phyloP scores from a whole-genome alignment of 2,329 filamentous ascomycete genomes.

The Claviceps sp. region DNA sequence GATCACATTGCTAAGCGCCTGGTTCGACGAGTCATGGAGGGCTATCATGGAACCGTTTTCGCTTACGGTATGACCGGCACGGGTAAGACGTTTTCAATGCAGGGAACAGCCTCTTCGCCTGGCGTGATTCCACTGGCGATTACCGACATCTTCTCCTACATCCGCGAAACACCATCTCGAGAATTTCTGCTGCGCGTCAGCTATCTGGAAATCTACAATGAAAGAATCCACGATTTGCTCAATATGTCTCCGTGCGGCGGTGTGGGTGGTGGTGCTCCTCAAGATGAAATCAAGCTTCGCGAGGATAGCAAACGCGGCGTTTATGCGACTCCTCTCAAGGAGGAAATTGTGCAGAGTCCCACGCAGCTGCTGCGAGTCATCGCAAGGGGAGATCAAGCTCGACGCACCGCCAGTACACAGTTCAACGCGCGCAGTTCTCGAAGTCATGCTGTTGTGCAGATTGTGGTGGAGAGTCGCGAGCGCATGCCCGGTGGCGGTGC shows the following conservation, averaged over 20 bases:
- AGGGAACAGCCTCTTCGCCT: conserved; percentile 87
- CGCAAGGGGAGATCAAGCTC: conserved; percentile 79
- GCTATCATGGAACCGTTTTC: conserved; percentile 96
- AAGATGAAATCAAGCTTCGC: conserved; percentile 92
- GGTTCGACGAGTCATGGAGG: conserved; percentile 95
- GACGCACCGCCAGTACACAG: conserved; percentile 85
- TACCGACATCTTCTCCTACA: conserved; percentile 98
- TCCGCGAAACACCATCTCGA: conserved; percentile 85
- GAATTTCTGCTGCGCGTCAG: conserved; percentile 93
- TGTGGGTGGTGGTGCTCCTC: conserved; percentile 38
- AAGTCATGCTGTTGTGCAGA: conserved; percentile 96
- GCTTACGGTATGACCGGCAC: conserved; percentile 99
- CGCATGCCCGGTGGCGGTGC: conserved; percentile 48
- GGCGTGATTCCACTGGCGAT: conserved; percentile 96
- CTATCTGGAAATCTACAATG: conserved; percentile 98
- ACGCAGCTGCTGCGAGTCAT: conserved; percentile 92
- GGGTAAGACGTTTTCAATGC: conserved; percentile 99
- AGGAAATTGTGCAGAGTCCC: conserved; percentile 96
- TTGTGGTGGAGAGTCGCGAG: conserved; percentile 93
- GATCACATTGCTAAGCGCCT: conserved; percentile 87
- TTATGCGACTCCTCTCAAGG: conserved; percentile 89
- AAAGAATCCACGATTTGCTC: conserved; percentile 87
- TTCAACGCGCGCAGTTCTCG: conserved; percentile 95
- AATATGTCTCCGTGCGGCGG: conserved; percentile 54
- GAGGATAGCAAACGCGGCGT: conserved; percentile 95